Base-by-base conservation (phyloP, 2,329 filamentous ascomycete species). In the Fusarium goolgardi region DNA sequence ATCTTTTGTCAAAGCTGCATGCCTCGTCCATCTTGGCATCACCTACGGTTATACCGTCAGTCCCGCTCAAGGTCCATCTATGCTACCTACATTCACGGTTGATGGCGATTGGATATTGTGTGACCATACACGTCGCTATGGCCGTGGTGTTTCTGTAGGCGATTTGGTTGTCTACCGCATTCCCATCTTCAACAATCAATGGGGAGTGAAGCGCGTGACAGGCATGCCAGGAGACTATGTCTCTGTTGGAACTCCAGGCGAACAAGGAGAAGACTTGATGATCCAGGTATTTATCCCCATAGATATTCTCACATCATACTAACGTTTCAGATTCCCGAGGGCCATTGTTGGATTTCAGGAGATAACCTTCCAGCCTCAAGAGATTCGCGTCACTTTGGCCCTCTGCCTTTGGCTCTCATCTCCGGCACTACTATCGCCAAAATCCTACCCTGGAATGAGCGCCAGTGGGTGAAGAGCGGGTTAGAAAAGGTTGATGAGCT, bases 271-370 rank as follows among this genome's bases (percentile, higher is more conserved):
- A 47, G 81, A 82, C 34, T 76, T 79, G 27, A 90, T 92, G 86
- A 84, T 93, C 20, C 88, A 91, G 83, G 91, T 92, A 74, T 18
- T 31, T 31, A 0, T 11, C 18, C 12, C 18, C 9, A 5, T 20
- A 5, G n/a, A 9, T 16, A 8, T 6, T 32, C 1, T 21, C 11
- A 11, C 13, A 16, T 6, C 11, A 37, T 5, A 18, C 67, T 73
- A 27, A 73, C 50, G 21, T 15, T 5, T 56, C 74, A 96, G 92
- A 88, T 99, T 18, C 96, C 96, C 0, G 84, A 91, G 75, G 96
- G 96, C 2, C 96, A 99, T 82, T 96, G 94, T 74, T 98, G 93
- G 88, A 82, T 97, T 9, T 87, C 89, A 4, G 96, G 96, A 4
- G 96, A 99, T 78, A 98, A 98, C 78, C 76, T 97, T 64, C 84